Conservation (phyloP, 176 grass and related monocot genomes). For the Rhipidocladum racemiflorum region DNA sequence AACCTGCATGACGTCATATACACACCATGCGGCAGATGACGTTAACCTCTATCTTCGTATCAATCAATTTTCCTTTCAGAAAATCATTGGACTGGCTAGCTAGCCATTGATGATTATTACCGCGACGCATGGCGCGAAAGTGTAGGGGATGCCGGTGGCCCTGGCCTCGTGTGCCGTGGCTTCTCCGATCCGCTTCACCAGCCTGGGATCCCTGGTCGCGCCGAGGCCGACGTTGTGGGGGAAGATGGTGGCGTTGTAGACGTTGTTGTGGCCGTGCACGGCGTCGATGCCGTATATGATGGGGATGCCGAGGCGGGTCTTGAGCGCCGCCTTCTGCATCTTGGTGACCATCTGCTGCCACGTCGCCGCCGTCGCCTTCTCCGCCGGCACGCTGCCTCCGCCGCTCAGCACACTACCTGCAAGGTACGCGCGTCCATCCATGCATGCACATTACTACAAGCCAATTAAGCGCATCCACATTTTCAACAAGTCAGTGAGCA, state of each 20-base stretch:
- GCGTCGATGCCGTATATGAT: slow-evolving; percentile 93
- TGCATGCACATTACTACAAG: background rate
- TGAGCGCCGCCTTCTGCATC: slow-evolving; percentile 82
- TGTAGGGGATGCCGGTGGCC: slow-evolving; percentile 80
- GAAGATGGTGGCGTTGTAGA: slow-evolving; percentile 83
- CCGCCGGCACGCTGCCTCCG: slow-evolving; percentile 66
- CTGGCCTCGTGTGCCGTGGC: slow-evolving; percentile 72
- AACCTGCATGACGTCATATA: slow-evolving; percentile 38
- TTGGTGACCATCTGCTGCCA: slow-evolving; percentile 56
- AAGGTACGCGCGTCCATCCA: background rate
- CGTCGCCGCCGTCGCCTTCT: slow-evolving; percentile 41
- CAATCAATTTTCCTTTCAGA: background rate
- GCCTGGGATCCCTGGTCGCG: slow-evolving; percentile 59
- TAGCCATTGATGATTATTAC: slow-evolving; percentile 21
- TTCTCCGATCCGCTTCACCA: slow-evolving; percentile 64
- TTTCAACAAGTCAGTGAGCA: background rate
- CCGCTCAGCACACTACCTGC: slow-evolving; percentile 86
- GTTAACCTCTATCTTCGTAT: too few relatives aligned
- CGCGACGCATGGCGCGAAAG: slow-evolving; percentile 84
- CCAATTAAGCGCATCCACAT: too few relatives aligned
- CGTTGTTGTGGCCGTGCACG: slow-evolving; percentile 83
- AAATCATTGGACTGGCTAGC: background rate
- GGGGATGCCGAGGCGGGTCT: slow-evolving; percentile 80
- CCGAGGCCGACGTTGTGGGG: slow-evolving; percentile 89
- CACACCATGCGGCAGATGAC: background rate